Evolutionary conservation across 768 basidiomycete species (phyloP), one percentile per base, ranked within the genome.

Genomic region (Hypsizygus marmoreus): DNA sequence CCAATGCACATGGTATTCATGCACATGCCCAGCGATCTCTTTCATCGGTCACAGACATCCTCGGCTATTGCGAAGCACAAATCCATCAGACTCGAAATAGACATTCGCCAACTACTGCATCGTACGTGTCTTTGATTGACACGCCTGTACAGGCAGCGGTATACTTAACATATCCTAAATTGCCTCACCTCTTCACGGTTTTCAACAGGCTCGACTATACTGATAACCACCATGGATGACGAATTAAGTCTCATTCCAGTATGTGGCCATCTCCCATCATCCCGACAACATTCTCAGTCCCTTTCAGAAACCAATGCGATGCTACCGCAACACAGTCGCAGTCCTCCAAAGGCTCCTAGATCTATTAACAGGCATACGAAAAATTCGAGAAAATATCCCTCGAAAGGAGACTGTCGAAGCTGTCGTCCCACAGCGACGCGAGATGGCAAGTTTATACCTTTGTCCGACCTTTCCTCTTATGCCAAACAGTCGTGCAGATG

Each of bases 191-290:
- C 25, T 20, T 28, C 17, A 25, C 39, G 14, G 16, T 29, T 11
- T 20, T 28, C n/a, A 23, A 17, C 31, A 59, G 63, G 48, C 9
- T 61, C 71, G 24, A 63, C 66, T 1, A 61, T 64, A 5, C 55
- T 75, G 4, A 60, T 77, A 20, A 57, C 51, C 22, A 70, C 71
- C 2, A 77, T 79, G 72, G 54, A 67, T 38, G 68, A 74, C 43
- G 76, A 78, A 52, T 57, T 76, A 6, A 75, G 77, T 50, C 64
- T 78, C 2, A 56, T 75, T 14, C 76, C 76, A 7, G 76, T 75
- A 43, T 33, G 74, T 57, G n/a, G n/a, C 17, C 36, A 31, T 6
- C 7, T 31, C 19, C 20, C 11, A 24, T 17, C 23, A 26, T 12
- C n/a, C n/a, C n/a, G n/a, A 16, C 8, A 28, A 30, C 8, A 26